These are phyloP conservation scores for Musa acuminata DNA, from an alignment of 176 grass and related monocot genomes.

Conservation along the genomic window DNA sequence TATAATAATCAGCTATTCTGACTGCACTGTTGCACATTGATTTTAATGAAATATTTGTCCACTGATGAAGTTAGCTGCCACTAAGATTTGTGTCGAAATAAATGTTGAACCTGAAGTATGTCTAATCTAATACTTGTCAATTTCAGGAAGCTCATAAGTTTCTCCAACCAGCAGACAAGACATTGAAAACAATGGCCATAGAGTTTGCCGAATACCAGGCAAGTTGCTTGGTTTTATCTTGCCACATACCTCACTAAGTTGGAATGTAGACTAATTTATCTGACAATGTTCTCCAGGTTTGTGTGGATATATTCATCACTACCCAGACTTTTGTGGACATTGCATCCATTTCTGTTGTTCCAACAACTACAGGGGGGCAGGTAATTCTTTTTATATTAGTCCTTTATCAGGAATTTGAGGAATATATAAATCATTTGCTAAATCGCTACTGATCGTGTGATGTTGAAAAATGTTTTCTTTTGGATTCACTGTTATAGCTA, in stretches of 20 bases:
- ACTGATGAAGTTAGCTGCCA: neutral
- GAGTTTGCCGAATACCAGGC: constrained; percentile 95
- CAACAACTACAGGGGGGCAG: too few relatives aligned
- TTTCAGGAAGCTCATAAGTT: constrained; percentile 74
- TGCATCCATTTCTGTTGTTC: too few relatives aligned
- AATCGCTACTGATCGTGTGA: too few relatives aligned
- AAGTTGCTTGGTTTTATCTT: constrained; percentile 7
- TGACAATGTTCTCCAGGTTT: constrained; percentile 40
- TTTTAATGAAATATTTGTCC: neutral
- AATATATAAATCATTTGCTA: too few relatives aligned
- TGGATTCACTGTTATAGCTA: too few relatives aligned
- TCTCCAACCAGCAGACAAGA: constrained; percentile 64
- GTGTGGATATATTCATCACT: constrained; percentile 76
- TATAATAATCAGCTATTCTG: neutral
- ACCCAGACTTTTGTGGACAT: constrained; percentile 67
- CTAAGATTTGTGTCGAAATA: neutral
- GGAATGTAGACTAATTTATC: constrained; percentile 3
- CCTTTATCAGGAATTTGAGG: too few relatives aligned
- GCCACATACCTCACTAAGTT: neutral
- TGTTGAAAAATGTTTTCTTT: too few relatives aligned
- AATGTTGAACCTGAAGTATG: neutral
- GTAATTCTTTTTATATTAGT: too few relatives aligned
- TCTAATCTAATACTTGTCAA: constrained; percentile 14
- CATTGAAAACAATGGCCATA: constrained; percentile 74
- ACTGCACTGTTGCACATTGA: neutral